Evolutionary conservation across 2,329 filamentous ascomycete species (phyloP), one percentile per base, ranked within the genome.

Genomic region (Helotiales sp.): DNA sequence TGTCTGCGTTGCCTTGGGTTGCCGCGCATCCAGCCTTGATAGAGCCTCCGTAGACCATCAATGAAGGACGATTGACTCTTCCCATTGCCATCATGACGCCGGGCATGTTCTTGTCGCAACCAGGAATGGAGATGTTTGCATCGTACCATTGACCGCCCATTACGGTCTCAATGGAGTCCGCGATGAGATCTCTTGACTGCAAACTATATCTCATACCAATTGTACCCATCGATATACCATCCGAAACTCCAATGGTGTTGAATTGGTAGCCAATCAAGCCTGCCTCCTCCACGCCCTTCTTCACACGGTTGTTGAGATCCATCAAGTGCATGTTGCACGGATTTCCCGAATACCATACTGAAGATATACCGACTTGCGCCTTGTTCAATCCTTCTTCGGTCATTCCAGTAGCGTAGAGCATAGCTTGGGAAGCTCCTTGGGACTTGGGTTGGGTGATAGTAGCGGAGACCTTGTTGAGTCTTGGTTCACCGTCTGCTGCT

Each of bases 61-160:
- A 81, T 68, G 90, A 92, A 29, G 95, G 95, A 47, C 95, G 82
- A 79, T 99, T 98, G 65, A 97, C 86, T 67, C 95, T 85, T 34
- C 92, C 93, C 90, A 97, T 97, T 56, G 93, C 95, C 70, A 95
- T 95, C 68, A 92, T 78, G 12, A 95, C 90, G 74, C 90, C 90
- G 1, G 92, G 92, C 95, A 99, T 98, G 79, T 99, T 99, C 86
- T 99, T 99, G 83, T 99, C 95, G 76, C 95, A 99, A 49, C 95
- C 95, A 13, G 95, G 95, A 69, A 99, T 89, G 53, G 91, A 96
- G 72, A 99, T 89, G 76, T 98, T 98, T 67, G 87, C 93, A 75
- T 99, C 95, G 73, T 99, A 98, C 92, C 93, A 98, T 77, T 99
- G 95, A 15, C 92, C 95, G 66, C 92, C 89, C 93, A 98, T 99